Percentiles rank a stretch among this genome's conserved stretches.
phyloP scores from a whole-genome alignment of 768 basidiomycete species.

The Naematelia encephala region DNA sequence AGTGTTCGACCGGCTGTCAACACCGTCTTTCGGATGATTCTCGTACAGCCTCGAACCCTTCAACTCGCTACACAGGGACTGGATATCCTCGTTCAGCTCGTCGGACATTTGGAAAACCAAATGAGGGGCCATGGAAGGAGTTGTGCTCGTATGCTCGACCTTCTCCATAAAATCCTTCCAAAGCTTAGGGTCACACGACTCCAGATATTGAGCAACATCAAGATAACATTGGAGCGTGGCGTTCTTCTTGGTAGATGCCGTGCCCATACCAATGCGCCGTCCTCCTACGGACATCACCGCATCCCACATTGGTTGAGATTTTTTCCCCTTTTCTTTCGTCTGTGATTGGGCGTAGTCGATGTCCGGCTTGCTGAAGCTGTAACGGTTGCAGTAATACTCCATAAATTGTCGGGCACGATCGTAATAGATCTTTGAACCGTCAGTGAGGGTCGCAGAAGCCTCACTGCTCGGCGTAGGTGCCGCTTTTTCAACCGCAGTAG shows the following conservation, averaged over 20 bases:
- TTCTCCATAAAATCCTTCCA: slow-evolving; percentile 66
- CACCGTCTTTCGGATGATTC: slow-evolving; percentile 51
- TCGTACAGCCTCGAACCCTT: slow-evolving; percentile 63
- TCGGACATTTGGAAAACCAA: slow-evolving; percentile 66
- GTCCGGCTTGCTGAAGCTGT: slow-evolving; percentile 69
- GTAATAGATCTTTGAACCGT: slow-evolving; percentile 63
- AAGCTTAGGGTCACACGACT: slow-evolving; percentile 72
- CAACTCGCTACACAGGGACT: slow-evolving; percentile 67
- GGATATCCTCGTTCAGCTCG: slow-evolving; percentile 65
- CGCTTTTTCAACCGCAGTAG: background rate
- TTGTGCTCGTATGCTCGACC: slow-evolving; percentile 12
- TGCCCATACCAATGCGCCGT: slow-evolving; percentile 76
- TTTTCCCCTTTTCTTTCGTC: slow-evolving; percentile 8
- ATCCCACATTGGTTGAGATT: slow-evolving; percentile 29
- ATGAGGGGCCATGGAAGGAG: slow-evolving; percentile 68
- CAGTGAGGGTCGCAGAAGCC: slow-evolving; percentile 55
- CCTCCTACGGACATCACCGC: slow-evolving; percentile 57
- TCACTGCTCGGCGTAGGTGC: no score
- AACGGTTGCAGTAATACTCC: slow-evolving; percentile 88
- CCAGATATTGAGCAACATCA: slow-evolving; percentile 82
- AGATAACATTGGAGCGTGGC: slow-evolving; percentile 73
- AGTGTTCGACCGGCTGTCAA: slow-evolving; percentile 13
- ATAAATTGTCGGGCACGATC: slow-evolving; percentile 82
- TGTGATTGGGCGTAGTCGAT: slow-evolving; percentile 57
- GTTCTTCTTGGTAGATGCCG: slow-evolving; percentile 65